Evolutionary conservation across 2,329 filamentous ascomycete species (phyloP).

Genomic region (Botryotinia narcissicola): DNA sequence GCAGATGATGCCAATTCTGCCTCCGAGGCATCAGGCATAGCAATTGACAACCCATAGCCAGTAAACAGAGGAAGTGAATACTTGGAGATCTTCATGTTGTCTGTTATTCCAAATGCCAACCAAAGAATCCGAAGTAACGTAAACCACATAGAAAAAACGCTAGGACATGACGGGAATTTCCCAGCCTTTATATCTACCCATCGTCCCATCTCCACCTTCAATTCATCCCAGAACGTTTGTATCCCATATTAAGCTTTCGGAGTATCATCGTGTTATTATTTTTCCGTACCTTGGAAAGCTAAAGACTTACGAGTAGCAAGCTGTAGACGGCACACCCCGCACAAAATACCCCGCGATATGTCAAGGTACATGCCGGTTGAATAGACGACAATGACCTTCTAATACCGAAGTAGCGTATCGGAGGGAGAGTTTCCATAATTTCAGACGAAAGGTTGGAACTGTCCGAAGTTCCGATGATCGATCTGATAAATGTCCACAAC

Average conservation of each 20-base stretch:
- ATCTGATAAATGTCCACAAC: not conserved
- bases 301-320: not conserved
- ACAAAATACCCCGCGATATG: not conserved
- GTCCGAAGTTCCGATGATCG: not conserved
- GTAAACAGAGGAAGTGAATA: not conserved
- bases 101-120: not conserved
- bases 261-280: not conserved
- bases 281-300: not conserved
- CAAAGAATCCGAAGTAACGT: not conserved
- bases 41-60: not conserved
- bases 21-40: not conserved
- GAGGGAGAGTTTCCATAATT: not conserved
- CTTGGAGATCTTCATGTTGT: conserved; percentile 4
- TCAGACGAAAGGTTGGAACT: not conserved
- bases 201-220: not conserved
- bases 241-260: not conserved
- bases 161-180: not conserved
- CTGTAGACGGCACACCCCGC: not conserved
- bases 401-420: not conserved
- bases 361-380: conserved; percentile 4
- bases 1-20: not conserved
- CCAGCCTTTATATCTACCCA: not conserved
- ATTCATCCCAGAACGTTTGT: not conserved
- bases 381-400: not conserved
- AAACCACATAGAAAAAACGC: not conserved